Percentiles rank a stretch among this genome's conserved stretches.
Evolutionary conservation across 2,329 filamentous ascomycete genomes (phyloP).

Genomic region (Lachnellula hyalina): DNA sequence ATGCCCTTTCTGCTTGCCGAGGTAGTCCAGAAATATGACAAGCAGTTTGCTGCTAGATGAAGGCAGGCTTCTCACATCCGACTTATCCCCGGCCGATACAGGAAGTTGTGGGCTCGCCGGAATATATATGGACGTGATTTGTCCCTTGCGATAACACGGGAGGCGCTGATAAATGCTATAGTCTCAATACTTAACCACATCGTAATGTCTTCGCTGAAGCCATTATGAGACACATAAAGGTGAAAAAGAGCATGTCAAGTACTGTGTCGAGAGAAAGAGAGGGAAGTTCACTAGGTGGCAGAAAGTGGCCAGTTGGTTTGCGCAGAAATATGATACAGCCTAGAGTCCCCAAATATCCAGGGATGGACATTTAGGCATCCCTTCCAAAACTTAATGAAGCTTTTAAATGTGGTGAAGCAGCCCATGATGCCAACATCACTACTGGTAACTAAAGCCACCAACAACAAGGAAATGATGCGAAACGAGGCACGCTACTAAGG

Average conservation of each 20-base stretch:
- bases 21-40: no score
- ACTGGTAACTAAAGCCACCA: slow-evolving; percentile 27
- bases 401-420: slow-evolving; percentile 54
- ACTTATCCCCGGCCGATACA: slow-evolving; percentile 52
- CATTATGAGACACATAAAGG: slow-evolving; percentile 47
- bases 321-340: slow-evolving; percentile 45
- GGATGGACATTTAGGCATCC: slow-evolving; percentile 29
- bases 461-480: no score
- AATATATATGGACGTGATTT: slow-evolving; percentile 59
- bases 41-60: slow-evolving; percentile 40
- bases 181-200: slow-evolving; percentile 50
- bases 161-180: slow-evolving; percentile 37
- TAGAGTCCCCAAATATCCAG: slow-evolving; percentile 50
- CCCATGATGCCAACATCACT: slow-evolving; percentile 52
- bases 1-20: no score
- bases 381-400: slow-evolving; percentile 39
- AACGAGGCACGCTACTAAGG: no score
- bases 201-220: slow-evolving; percentile 54
- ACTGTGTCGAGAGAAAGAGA: slow-evolving; percentile 44
- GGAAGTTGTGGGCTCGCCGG: slow-evolving; percentile 52
- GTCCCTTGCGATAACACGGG: slow-evolving; percentile 44
- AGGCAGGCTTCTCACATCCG: slow-evolving; percentile 49
- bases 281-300: slow-evolving; percentile 42
- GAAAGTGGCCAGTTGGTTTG: slow-evolving; percentile 46
- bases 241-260: slow-evolving; percentile 43